A percentile compares a stretch with the other conserved stretches of the same genome.
Evolutionary conservation across 148 eudicot genomes (phyloP).

Genomic region (Fagopyrum homotropicum): DNA sequence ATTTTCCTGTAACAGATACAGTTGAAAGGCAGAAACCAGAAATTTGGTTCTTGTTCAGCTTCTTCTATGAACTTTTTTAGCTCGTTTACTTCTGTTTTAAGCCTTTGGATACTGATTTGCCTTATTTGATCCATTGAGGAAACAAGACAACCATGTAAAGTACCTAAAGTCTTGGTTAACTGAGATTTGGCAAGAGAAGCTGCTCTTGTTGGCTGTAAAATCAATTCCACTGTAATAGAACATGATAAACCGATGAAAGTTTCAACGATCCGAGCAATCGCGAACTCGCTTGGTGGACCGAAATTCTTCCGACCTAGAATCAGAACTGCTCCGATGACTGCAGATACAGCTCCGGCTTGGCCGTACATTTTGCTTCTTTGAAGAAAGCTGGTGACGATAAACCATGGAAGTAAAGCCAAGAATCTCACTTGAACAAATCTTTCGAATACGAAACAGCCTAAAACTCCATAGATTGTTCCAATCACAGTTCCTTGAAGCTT

Average conservation of each 20-base stretch:
- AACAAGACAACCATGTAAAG: constrained; percentile 24
- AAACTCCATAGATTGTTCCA: constrained; percentile 63
- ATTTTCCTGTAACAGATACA: constrained; percentile 43
- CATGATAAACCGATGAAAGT: constrained; percentile 71
- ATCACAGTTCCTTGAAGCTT: constrained; percentile 77
- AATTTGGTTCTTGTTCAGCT: constrained; percentile 71
- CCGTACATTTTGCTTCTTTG: constrained; percentile 66
- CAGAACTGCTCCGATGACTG: constrained; percentile 69
- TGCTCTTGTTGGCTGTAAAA: constrained; percentile 65
- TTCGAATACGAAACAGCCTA: constrained; percentile 64
- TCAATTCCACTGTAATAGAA: constrained; percentile 41
- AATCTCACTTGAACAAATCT: constrained; percentile 42
- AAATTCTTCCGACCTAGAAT: constrained; percentile 56
- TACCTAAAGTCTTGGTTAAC: constrained; percentile 30
- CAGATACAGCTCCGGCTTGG: constrained; percentile 73
- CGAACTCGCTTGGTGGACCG: constrained; percentile 66
- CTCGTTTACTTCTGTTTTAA: constrained; percentile 31
- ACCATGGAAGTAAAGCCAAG: constrained; percentile 73
- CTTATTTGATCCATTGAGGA: constrained; percentile 18
- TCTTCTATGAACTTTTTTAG: constrained; percentile 44
- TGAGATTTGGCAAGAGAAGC: constrained; percentile 55
- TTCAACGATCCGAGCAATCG: constrained; percentile 57
- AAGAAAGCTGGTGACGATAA: constrained; percentile 55
- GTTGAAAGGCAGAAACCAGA: constrained; percentile 72
- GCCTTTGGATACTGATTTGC: constrained; percentile 8